These are phyloP conservation scores for Scalesia atractyloides DNA, from an alignment of 129 eudicot genomes.

Conservation along the genomic window DNA sequence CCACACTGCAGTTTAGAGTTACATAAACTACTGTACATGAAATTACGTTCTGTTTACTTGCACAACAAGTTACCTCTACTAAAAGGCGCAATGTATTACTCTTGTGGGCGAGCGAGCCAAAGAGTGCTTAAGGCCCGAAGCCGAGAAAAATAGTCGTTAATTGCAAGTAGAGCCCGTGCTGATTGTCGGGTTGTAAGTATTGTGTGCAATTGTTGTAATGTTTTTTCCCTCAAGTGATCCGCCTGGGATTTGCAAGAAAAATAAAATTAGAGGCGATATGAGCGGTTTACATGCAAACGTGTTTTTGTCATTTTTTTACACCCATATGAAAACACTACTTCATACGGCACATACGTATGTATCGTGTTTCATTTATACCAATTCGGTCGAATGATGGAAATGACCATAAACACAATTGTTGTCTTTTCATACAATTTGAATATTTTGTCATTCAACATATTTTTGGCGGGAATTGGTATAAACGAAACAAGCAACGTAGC, in stretches of 20 bases:
- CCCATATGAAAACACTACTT: not conserved
- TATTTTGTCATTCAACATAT: not conserved
- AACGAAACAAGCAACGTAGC: not conserved
- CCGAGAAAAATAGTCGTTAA: conserved; percentile 82
- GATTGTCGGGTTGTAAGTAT: conserved; percentile 87
- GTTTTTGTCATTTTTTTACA: not conserved
- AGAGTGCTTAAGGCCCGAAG: conserved; percentile 95
- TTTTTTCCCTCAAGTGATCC: conserved; percentile 83
- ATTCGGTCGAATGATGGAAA: not conserved
- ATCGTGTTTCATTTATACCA: not conserved
- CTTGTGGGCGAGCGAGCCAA: conserved; percentile 97
- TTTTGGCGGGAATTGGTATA: not conserved
- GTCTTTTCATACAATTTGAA: not conserved
- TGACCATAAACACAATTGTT: not conserved
- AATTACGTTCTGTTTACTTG: conserved; percentile 29
- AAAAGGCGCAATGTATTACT: conserved; percentile 25
- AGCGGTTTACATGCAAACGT: not conserved
- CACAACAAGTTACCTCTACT: conserved; percentile 18
- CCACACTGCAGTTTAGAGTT: conserved; percentile 36
- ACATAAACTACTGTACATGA: conserved; percentile 40
- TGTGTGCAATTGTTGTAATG: conserved; percentile 84
- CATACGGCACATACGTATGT: not conserved
- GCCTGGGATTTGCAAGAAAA: conserved; percentile 53
- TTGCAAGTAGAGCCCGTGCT: conserved; percentile 84
- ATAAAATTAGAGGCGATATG: not conserved